phyloP scores from a whole-genome alignment of 495 filamentous ascomycete genomes.

The Talaromyces proteolyticus region DNA sequence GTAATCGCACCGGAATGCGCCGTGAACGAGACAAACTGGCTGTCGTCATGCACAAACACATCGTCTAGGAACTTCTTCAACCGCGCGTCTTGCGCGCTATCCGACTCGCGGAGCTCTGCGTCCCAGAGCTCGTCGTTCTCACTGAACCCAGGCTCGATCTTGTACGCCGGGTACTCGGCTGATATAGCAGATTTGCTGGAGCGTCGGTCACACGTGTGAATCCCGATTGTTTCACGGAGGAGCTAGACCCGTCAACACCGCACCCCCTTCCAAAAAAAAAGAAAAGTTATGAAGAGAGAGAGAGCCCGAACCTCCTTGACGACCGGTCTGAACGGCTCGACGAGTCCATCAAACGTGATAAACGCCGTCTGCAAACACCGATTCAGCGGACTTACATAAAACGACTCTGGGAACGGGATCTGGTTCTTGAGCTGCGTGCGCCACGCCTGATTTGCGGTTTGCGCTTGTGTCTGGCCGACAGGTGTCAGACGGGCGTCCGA shows the following conservation, averaged over 20 bases:
- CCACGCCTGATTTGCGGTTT: slow-evolving; percentile 60
- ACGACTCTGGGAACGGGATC: slow-evolving; percentile 59
- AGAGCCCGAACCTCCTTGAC: slow-evolving; percentile 54
- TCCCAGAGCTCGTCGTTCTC: slow-evolving; percentile 59
- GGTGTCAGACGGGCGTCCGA: slow-evolving; percentile 65
- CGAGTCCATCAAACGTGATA: slow-evolving; percentile 53
- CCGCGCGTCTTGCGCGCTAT: slow-evolving; percentile 49
- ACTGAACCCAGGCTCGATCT: slow-evolving; percentile 57
- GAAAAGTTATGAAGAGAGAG: neutral
- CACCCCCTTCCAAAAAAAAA: neutral
- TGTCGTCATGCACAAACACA: slow-evolving; percentile 55
- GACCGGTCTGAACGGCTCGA: slow-evolving; percentile 48
- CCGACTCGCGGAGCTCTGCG: slow-evolving; percentile 46
- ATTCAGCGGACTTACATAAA: slow-evolving; percentile 71
- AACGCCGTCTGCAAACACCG: slow-evolving; percentile 63
- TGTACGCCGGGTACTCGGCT: slow-evolving; percentile 51
- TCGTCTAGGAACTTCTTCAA: slow-evolving; percentile 52
- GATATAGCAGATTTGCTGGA: slow-evolving; percentile 52
- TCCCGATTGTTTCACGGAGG: slow-evolving; percentile 66
- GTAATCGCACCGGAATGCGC: slow-evolving; percentile 67
- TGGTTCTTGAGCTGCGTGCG: slow-evolving; percentile 40
- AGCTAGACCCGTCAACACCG: slow-evolving; percentile 46
- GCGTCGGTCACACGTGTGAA: slow-evolving; percentile 79
- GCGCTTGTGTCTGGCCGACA: slow-evolving; percentile 59
- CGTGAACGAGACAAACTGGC: slow-evolving; percentile 61